Percentiles rank a stretch among this genome's conserved stretches.
phyloP scores from a whole-genome alignment of 768 basidiomycete species.

The Sporobolomyces phaffii region DNA sequence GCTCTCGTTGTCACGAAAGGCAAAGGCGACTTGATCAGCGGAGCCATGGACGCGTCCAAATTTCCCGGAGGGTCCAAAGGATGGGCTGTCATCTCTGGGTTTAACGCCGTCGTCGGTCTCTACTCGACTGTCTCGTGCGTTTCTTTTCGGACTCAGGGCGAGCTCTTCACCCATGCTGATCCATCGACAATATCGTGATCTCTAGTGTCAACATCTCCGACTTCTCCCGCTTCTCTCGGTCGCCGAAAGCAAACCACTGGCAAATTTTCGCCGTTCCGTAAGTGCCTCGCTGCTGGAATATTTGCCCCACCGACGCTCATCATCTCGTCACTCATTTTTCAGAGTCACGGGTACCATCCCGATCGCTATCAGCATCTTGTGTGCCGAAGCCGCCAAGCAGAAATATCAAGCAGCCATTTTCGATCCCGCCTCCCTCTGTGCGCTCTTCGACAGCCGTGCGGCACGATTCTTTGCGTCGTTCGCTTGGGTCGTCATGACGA shows the following conservation, averaged over 20 bases:
- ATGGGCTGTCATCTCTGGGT: conserved; percentile 39
- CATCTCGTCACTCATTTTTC: neutral
- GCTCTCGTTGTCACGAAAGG: conserved; percentile 20
- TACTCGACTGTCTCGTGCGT: conserved; percentile 10
- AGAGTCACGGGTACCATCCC: conserved; percentile 22
- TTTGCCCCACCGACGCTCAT: too few relatives aligned
- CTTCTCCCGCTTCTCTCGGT: conserved; percentile 42
- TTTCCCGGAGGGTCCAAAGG: conserved; percentile 32
- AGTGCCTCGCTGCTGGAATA: too few relatives aligned
- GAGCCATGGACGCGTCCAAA: conserved; percentile 22
- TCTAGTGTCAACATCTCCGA: conserved; percentile 42
- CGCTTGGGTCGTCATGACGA: neutral
- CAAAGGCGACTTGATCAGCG: conserved; percentile 3
- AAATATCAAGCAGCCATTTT: conserved; percentile 1
- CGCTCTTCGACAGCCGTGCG: conserved; percentile 10
- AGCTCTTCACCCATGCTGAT: too few relatives aligned
- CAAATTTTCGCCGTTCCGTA: conserved; percentile 42
- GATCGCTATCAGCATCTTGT: conserved; percentile 9
- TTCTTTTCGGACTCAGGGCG: neutral
- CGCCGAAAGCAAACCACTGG: conserved; percentile 31
- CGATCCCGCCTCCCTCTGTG: conserved; percentile 19
- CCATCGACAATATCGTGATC: neutral
- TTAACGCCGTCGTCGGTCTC: conserved; percentile 37
- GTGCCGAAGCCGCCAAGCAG: conserved; percentile 4
- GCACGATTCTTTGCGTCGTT: conserved; percentile 13